phyloP scores from a whole-genome alignment of 2,329 filamentous ascomycete species.

The Penicillium verrucosum region DNA sequence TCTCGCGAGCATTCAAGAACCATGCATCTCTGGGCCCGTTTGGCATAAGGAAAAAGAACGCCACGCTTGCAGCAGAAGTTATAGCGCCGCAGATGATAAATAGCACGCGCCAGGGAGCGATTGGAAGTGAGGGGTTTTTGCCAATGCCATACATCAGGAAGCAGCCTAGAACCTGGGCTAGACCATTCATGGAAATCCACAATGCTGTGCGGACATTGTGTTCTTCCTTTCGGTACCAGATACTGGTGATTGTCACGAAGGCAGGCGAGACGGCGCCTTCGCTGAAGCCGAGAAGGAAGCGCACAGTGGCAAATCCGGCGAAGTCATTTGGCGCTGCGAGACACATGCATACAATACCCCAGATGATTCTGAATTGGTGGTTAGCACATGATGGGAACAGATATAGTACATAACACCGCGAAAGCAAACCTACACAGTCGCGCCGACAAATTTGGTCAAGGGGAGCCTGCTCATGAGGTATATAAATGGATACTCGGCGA shows the following conservation, averaged over 20 bases:
- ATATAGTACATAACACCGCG: neutral
- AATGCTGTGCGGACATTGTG: conserved; percentile 20
- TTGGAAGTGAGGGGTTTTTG: conserved; percentile 38
- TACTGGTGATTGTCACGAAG: conserved; percentile 47
- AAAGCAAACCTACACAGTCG: conserved; percentile 40
- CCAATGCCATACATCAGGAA: conserved; percentile 54
- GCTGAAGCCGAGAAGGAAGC: conserved; percentile 45
- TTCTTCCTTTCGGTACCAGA: conserved; percentile 43
- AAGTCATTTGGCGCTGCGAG: conserved; percentile 44
- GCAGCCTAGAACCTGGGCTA: conserved; percentile 47
- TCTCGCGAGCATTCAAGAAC: conserved; percentile 49
- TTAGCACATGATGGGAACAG: neutral
- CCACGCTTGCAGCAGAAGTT: conserved; percentile 43
- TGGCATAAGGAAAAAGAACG: conserved; percentile 45
- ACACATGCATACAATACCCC: conserved; percentile 46
- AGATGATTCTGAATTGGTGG: conserved; percentile 36
- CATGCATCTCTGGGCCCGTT: conserved; percentile 47
- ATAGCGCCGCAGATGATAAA: conserved; percentile 52
- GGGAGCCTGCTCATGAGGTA: conserved; percentile 52
- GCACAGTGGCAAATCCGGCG: conserved; percentile 39
- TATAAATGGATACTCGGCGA: conserved; percentile 51
- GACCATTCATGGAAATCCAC: conserved; percentile 48
- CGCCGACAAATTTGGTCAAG: conserved; percentile 51
- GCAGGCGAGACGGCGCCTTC: conserved; percentile 48
- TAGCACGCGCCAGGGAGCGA: conserved; percentile 48